Conservation (phyloP, 2,329 filamentous ascomycete species). For the Verticillium zaregamsianum region DNA sequence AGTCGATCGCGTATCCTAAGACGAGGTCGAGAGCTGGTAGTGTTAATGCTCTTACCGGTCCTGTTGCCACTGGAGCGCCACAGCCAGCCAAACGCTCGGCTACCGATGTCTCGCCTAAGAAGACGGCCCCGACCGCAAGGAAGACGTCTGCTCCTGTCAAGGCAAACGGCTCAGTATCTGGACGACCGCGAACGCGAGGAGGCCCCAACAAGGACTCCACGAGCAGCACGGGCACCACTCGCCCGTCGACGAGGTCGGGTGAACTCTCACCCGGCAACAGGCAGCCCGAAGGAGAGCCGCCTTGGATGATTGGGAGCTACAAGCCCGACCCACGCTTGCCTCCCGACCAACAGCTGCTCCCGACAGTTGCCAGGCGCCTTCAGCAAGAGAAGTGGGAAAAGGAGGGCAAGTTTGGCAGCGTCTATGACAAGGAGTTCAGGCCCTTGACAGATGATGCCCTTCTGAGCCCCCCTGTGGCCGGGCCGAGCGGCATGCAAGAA, state of each 20-base stretch:
- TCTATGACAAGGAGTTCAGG: conserved; percentile 84
- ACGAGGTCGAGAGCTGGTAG: conserved; percentile 68
- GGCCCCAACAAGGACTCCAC: conserved; percentile 46
- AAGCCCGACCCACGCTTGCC: conserved; percentile 92
- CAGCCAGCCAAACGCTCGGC: conserved; percentile 33
- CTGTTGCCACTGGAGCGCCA: conserved; percentile 19
- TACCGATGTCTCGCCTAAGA: conserved; percentile 53
- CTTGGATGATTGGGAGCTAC: conserved; percentile 92
- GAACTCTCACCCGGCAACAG: conserved; percentile 47
- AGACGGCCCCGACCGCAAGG: conserved; percentile 31
- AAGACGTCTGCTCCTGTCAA: conserved; percentile 43
- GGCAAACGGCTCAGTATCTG: conserved; percentile 30
- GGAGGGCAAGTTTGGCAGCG: conserved; percentile 79
- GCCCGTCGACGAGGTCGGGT: conserved; percentile 60
- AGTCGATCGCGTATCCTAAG: conserved; percentile 55
- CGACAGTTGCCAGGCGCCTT: conserved; percentile 85
- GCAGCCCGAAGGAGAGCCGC: conserved; percentile 87
- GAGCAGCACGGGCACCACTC: conserved; percentile 44
- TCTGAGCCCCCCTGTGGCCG: conserved; percentile 37
- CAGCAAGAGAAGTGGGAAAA: conserved; percentile 95
- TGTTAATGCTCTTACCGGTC: conserved; percentile 51
- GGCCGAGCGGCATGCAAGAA: conserved; percentile 15
- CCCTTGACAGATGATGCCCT: conserved; percentile 68
- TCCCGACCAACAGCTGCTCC: conserved; percentile 91
- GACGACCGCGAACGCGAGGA: conserved; percentile 61